These are phyloP conservation scores for Aspergillus neotritici DNA, from an alignment of 2,329 filamentous ascomycete genomes.

Conservation along the genomic window DNA sequence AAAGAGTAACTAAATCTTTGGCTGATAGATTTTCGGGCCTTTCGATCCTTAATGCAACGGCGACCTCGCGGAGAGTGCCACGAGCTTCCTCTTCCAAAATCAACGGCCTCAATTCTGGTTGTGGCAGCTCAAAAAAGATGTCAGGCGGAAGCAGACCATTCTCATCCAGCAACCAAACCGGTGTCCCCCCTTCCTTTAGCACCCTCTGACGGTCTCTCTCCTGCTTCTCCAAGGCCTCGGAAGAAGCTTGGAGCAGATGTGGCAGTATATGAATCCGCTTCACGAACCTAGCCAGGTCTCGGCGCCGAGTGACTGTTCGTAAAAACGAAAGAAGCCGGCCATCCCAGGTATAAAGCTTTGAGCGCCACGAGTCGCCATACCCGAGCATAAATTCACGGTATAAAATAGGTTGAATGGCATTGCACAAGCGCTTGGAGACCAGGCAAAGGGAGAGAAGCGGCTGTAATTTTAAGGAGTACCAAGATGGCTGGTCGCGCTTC, in stretches of 20 bases:
- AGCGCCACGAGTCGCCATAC: slow-evolving; percentile 19
- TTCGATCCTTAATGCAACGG: neutral
- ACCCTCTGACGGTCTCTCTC: too few species aligned
- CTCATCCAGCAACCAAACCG: too few species aligned
- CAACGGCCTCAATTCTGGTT: neutral
- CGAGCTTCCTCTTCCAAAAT: neutral
- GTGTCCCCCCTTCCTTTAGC: too few species aligned
- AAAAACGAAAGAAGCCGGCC: slow-evolving; percentile 17
- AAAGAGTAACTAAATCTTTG: slow-evolving; percentile 3
- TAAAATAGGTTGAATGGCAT: slow-evolving; percentile 14
- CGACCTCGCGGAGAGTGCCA: neutral
- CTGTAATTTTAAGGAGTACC: slow-evolving; percentile 13
- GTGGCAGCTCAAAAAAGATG: too few species aligned
- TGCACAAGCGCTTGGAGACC: slow-evolving; percentile 14
- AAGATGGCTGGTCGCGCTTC: slow-evolving; percentile 11
- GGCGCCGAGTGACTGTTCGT: slow-evolving; percentile 13
- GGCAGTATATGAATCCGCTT: slow-evolving; percentile 7
- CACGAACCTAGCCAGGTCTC: slow-evolving; percentile 13
- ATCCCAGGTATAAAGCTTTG: slow-evolving; percentile 13
- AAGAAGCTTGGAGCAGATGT: neutral
- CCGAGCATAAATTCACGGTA: slow-evolving; percentile 21
- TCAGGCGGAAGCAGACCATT: too few species aligned
- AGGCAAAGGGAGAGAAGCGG: slow-evolving; percentile 14
- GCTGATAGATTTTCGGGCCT: neutral
- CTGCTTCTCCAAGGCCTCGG: too few species aligned